Base-by-base conservation (phyloP, 257 asterid species). In the Craterostigma plantagineum region DNA sequence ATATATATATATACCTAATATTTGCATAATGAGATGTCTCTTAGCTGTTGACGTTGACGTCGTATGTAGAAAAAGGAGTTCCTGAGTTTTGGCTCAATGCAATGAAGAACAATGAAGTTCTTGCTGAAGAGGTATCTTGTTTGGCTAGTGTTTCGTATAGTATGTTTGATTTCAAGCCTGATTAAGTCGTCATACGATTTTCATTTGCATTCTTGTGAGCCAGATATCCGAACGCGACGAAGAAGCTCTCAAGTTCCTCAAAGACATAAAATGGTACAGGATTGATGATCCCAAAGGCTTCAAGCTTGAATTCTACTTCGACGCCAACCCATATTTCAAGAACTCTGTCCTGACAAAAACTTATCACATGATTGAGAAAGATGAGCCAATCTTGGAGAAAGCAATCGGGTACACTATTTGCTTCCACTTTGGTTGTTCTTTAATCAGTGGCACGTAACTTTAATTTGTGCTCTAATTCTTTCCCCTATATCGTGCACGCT, bases 361-460 rank as follows among this genome's bases (percentile, higher is more conserved):
- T 7, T 86, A 86, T 55, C 92, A 73, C 58, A 76, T 86, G 97
- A 69, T 86, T 49, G 92, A 76, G 39, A 92, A 86, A 53, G 97
- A 78, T 62, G 93, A 78, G 14, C 93, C 92, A 13, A 73, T 81
- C 35, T 60, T 81, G 56, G 92, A 81, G 84, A 78, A 81, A 62
- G 94, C 92, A 35, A 71, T 78, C 14, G 97, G 97, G 97, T 86
- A 69, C n/a, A n/a, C 42, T 10, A 40, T 60, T 46, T 16, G 42
- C 3, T 47, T 14, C 8, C 46, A 8, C 2, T 41, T 17, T 41
- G 2, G 3, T 41, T 41, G 17, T 41, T 41, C 8, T 41, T 10
- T n/a, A 14, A 5, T 14, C 35, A n/a, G 8, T 16, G 10, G 38
- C 8, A 6, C n/a, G 15, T 8, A 8, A 61, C 50, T 57, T 6